Evolutionary conservation across 2,329 filamentous ascomycete genomes (phyloP).

Genomic region (Didymosphaeria variabile): DNA sequence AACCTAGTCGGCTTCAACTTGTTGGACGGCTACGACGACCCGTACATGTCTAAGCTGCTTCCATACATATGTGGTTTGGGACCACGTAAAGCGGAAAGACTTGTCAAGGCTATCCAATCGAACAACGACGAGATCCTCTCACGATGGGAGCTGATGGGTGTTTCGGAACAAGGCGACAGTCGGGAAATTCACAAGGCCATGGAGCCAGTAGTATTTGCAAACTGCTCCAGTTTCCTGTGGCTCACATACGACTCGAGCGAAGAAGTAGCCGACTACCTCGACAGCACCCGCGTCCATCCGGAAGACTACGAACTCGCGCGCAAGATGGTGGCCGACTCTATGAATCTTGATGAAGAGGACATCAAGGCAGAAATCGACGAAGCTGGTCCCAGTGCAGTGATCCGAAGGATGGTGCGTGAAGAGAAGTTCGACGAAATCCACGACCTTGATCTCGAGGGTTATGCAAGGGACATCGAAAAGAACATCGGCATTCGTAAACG

Average conservation of each 20-base stretch:
- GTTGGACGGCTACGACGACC: slow-evolving; percentile 85
- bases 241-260: slow-evolving; percentile 88
- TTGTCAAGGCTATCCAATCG: slow-evolving; percentile 88
- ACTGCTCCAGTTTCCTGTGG: slow-evolving; percentile 94
- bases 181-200: slow-evolving; percentile 60
- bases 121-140: slow-evolving; percentile 88
- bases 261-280: slow-evolving; percentile 85
- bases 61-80: slow-evolving; percentile 92
- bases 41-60: slow-evolving; percentile 84
- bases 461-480: slow-evolving; percentile 91
- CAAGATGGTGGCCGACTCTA: slow-evolving; percentile 97
- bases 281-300: slow-evolving; percentile 96
- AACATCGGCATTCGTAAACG: slow-evolving; percentile 96
- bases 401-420: slow-evolving; percentile 93
- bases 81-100: slow-evolving; percentile 84
- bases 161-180: slow-evolving; percentile 73
- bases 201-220: slow-evolving; percentile 91
- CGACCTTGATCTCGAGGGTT: slow-evolving; percentile 94
- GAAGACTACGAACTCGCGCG: slow-evolving; percentile 98
- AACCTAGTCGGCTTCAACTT: slow-evolving; percentile 96
- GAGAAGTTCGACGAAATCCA: slow-evolving; percentile 95
- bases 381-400: slow-evolving; percentile 86
- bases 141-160: slow-evolving; percentile 86
- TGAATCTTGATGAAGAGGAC: slow-evolving; percentile 97
- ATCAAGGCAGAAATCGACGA: slow-evolving; percentile 94